Evolutionary conservation across 208 protist species (phyloP).

Genomic region (Crithidia thermophila): DNA sequence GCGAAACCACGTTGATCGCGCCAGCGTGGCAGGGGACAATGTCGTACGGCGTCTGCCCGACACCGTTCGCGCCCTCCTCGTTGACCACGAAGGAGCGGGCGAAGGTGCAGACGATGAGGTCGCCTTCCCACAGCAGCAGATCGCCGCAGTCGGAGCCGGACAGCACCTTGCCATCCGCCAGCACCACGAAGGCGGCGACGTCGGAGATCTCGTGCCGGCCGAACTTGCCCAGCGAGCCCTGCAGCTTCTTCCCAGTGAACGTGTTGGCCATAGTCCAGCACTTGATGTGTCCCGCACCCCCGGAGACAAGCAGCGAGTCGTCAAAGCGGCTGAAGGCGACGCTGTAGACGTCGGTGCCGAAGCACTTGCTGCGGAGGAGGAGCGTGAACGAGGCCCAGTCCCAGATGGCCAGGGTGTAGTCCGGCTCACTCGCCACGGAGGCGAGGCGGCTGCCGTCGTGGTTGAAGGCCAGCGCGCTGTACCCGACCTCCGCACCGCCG

Average conservation of each 20-base stretch:
- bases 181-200: slow-evolving; percentile 91
- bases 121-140: slow-evolving; percentile 97
- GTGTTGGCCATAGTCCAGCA: slow-evolving; percentile 98
- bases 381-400: slow-evolving; percentile 91
- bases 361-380: slow-evolving; percentile 96
- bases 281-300: slow-evolving; percentile 96
- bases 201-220: slow-evolving; percentile 97
- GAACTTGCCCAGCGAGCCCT: slow-evolving; percentile 98
- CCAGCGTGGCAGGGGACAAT: slow-evolving; percentile 82
- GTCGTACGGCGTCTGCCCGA: slow-evolving; percentile 37
- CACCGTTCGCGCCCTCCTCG: slow-evolving; percentile 23
- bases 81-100: slow-evolving; percentile 37
- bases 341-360: slow-evolving; percentile 94
- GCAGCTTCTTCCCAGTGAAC: slow-evolving; percentile 98
- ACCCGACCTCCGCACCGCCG: slow-evolving; percentile 86
- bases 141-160: slow-evolving; percentile 95
- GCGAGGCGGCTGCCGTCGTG: slow-evolving; percentile 89
- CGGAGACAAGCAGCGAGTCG: slow-evolving; percentile 93
- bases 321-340: slow-evolving; percentile 94
- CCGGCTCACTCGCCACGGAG: slow-evolving; percentile 93
- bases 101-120: slow-evolving; percentile 96
- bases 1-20: slow-evolving; percentile 86
- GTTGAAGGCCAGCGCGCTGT: slow-evolving; percentile 90
- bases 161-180: slow-evolving; percentile 96
- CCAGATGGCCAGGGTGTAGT: slow-evolving; percentile 97